Evolutionary conservation across 2,329 filamentous ascomycete species (phyloP), one percentile per base, ranked within the genome.

Genomic region (Aureobasidium subglaciale): DNA sequence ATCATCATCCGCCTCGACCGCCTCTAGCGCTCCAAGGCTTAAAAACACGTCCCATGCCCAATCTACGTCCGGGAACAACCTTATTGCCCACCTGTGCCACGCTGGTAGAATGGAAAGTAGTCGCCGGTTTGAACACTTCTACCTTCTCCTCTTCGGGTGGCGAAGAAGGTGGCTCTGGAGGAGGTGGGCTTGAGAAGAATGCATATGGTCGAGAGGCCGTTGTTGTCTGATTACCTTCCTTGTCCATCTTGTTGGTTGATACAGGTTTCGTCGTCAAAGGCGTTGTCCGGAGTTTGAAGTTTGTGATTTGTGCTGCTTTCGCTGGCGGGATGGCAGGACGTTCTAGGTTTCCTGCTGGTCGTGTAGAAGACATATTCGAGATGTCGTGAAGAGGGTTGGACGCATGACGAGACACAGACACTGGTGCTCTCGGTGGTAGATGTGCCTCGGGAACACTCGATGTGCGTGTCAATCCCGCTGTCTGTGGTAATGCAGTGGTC

Each of bases 21-120:
- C 59, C 62, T 18, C 63, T 60, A 18, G 59, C 68, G 54, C 64
- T 71, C 78, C 78, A 80, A 2, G 75, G 75, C 59, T 77, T 72
- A 69, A 81, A 72, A 52, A 71, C 75, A 53, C 75, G 67, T 57
- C 74, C 70, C 58, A 77, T 70, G 1, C 79, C 79, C 55, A 80
- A 59, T 62, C 68, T 75, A 59, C 71, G 72, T 46, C 65, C 68
- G 30, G 63, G 52, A 32, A 52, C 64, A 48, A 61, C 52, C 10
- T 64, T 62, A 38, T 53, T 63, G 38, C 65, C 62, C 50, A 68
- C 54, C 43, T 63, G 52, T 32, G 63, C 65, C 63, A 75, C 68
- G 4, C 71, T 73, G 2, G 74, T 77, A 0, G 65, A 71, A 60
- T 77, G 74, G 20, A 75, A 67, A 1, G 73, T 74, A 5, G 68